Base-by-base conservation (phyloP, 2,329 filamentous ascomycete species). In the Colletotrichum tofieldiae region DNA sequence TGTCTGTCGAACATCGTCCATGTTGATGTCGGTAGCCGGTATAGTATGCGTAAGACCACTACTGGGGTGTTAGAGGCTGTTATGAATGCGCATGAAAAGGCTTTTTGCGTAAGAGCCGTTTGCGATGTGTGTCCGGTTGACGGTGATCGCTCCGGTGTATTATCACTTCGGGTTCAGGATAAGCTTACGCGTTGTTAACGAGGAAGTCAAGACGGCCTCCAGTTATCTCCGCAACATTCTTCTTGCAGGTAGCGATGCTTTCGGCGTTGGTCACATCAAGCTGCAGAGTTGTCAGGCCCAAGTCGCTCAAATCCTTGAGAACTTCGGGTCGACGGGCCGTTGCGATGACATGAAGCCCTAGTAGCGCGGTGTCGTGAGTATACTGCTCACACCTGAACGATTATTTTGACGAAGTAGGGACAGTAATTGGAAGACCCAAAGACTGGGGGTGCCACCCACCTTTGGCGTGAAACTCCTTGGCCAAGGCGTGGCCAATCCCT, bases 181-280 rank as follows among this genome's bases (percentile, higher is more conserved):
- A n/a, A 51, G n/a, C 20, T 73, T 74, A 89, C 87, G 89, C 88
- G 72, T 91, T 91, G 79, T 90, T 91, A 60, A 91, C 84, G 23
- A 91, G 86, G 56, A 90, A 85, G 74, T 91, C 88, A 6, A 91
- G 84, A 58, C 81, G 86, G 18, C 88, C 88, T 11, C 83, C 83
- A 2, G 87, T 89, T 58, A 90, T 79, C 16, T 82, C 77, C 14
- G 80, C 75, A 16, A 90, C 86, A 63, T 86, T 82, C 3, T 81
- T 81, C 67, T 84, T 85, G 76, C 86, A 88, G 52, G 78, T 77
- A 23, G 81, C 82, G 77, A 91, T 88, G 74, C 87, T 90, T 32
- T 84, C 82, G 23, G 81, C 76, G 26, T 84, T 82, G 37, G 88
- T 90, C 39, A 91, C 88, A 67, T 91, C 89, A 14, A 90, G 84